These are phyloP conservation scores for Zalerion maritima DNA, from an alignment of 495 filamentous ascomycete species.

Conservation along the genomic window DNA sequence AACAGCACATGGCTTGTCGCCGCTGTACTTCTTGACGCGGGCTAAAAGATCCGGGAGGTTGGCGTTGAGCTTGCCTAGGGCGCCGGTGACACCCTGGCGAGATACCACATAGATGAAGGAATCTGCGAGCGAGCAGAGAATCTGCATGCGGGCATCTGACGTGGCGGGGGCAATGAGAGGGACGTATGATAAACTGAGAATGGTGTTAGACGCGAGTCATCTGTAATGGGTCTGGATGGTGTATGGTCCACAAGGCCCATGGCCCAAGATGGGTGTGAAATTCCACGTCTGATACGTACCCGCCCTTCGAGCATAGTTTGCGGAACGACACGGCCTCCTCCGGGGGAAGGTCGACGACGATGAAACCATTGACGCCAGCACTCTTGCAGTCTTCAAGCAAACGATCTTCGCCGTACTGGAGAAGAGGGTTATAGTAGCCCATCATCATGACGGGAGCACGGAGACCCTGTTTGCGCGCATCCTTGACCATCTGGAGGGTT, in stretches of 20 bases:
- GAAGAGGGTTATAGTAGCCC: slow-evolving; percentile 96
- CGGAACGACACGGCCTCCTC: slow-evolving; percentile 94
- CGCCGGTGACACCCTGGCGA: slow-evolving; percentile 92
- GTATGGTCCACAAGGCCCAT: no score
- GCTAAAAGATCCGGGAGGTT: slow-evolving; percentile 66
- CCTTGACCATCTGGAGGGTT: slow-evolving; percentile 63
- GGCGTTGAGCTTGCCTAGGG: slow-evolving; percentile 62
- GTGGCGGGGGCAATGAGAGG: slow-evolving; percentile 91
- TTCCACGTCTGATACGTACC: slow-evolving; percentile 43
- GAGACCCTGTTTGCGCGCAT: slow-evolving; percentile 60
- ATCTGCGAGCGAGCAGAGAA: slow-evolving; percentile 92
- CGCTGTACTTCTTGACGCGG: slow-evolving; percentile 85
- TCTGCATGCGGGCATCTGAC: slow-evolving; percentile 81
- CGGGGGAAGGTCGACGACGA: slow-evolving; percentile 90
- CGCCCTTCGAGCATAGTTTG: slow-evolving; percentile 59
- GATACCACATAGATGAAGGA: slow-evolving; percentile 99
- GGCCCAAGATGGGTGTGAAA: no score
- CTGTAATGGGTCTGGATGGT: background rate
- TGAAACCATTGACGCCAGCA: slow-evolving; percentile 90
- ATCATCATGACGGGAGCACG: slow-evolving; percentile 78
- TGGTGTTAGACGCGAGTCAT: slow-evolving; percentile 3
- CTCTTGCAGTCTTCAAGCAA: slow-evolving; percentile 74
- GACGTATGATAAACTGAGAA: slow-evolving; percentile 68
- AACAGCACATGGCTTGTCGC: slow-evolving; percentile 74
- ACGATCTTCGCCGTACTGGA: slow-evolving; percentile 83